A percentile compares a stretch with the other conserved stretches of the same genome.
These are phyloP conservation scores for Ramaria sp. DNA, from an alignment of 768 basidiomycete genomes.

Conservation along the genomic window DNA sequence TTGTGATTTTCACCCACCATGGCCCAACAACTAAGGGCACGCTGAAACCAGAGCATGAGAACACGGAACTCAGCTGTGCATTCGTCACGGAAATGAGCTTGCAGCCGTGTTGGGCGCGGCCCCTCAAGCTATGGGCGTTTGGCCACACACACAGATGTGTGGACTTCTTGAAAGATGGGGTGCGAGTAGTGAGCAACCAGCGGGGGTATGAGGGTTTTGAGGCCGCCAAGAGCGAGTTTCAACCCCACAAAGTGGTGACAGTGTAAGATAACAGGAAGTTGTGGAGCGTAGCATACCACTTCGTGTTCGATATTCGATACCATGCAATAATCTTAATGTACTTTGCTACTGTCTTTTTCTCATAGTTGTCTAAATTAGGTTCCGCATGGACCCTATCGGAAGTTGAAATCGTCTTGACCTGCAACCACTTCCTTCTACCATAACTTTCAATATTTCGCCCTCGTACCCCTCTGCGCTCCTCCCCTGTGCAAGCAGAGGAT, in stretches of 20 bases:
- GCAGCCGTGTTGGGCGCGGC: slow-evolving; percentile 17
- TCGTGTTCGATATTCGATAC: neutral
- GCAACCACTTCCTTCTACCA: neutral
- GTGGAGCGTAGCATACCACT: neutral
- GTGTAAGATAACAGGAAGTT: neutral
- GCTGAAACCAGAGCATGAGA: slow-evolving; percentile 18
- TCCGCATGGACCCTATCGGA: neutral
- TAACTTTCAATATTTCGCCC: neutral
- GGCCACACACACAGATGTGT: slow-evolving; percentile 32
- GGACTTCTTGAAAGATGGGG: slow-evolving; percentile 23
- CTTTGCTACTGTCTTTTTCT: neutral
- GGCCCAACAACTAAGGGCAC: slow-evolving; percentile 27
- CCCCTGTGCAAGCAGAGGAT: slow-evolving; percentile 64
- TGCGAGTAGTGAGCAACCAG: slow-evolving; percentile 27
- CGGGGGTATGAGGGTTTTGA: slow-evolving; percentile 18
- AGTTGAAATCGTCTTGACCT: neutral
- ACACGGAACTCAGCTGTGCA: slow-evolving; percentile 7
- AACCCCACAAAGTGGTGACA: slow-evolving; percentile 1
- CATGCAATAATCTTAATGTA: neutral
- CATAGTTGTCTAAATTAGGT: neutral
- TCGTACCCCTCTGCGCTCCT: slow-evolving; percentile 17
- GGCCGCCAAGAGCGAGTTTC: slow-evolving; percentile 9
- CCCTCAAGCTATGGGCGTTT: slow-evolving; percentile 26
- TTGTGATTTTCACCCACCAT: slow-evolving; percentile 30
- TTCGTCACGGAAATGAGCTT: slow-evolving; percentile 11